A percentile compares a stretch with the other conserved stretches of the same genome.
Evolutionary conservation across 768 basidiomycete species (phyloP).

Genomic region (Thelephora ganbajun): DNA sequence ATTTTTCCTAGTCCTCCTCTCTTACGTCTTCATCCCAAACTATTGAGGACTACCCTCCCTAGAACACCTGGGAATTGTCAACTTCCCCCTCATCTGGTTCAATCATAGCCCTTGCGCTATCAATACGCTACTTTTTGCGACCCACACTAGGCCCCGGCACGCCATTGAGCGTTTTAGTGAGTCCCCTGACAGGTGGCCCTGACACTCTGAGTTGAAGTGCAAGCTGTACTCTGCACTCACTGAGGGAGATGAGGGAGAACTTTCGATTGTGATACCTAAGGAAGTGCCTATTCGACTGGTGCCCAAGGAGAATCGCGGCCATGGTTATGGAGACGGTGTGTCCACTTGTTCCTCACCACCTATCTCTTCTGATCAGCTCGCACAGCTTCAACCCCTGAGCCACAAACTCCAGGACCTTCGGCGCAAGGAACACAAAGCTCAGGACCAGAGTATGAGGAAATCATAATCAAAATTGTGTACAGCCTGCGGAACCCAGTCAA

Average conservation of each 20-base stretch:
- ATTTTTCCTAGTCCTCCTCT: too few species aligned
- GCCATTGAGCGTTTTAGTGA: too few species aligned
- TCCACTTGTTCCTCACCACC: not conserved
- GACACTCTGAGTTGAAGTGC: constrained; percentile 87
- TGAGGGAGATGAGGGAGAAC: constrained; percentile 88
- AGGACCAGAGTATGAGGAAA: constrained; percentile 51
- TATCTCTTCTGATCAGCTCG: not conserved
- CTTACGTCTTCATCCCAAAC: too few species aligned
- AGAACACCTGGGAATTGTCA: too few species aligned
- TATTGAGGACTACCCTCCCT: too few species aligned
- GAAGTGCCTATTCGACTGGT: constrained; percentile 35
- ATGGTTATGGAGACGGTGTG: constrained; percentile 46
- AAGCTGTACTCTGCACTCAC: constrained; percentile 81
- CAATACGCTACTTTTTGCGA: too few species aligned
- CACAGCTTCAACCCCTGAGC: constrained; percentile 66
- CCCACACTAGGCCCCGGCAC: too few species aligned
- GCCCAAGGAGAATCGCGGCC: constrained; percentile 35
- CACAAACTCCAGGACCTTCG: constrained; percentile 44
- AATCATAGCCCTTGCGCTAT: too few species aligned
- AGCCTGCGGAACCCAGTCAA: constrained; percentile 72
- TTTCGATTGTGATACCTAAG: constrained; percentile 77
- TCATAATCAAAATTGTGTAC: constrained; percentile 66
- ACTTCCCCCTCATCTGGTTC: too few species aligned
- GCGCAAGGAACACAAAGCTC: constrained; percentile 15
- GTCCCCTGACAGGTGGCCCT: too few species aligned